Base-by-base conservation (phyloP, 805 yeast genomes). In the Sporopachydermia lactativora region DNA sequence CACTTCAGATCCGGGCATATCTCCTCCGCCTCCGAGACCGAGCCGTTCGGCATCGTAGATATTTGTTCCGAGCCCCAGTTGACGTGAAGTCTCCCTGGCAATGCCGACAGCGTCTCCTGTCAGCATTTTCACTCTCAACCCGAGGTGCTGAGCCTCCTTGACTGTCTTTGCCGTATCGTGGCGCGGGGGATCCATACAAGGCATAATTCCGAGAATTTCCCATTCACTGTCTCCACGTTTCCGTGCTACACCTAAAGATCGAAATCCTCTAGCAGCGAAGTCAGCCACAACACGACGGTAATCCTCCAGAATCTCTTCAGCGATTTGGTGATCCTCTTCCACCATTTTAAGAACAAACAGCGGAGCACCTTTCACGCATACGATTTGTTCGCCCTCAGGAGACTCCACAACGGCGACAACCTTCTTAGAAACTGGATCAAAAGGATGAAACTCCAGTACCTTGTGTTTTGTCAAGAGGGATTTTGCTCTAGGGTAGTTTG, bases 81-180 rank as follows among this genome's bases (percentile, higher is more conserved):
- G 96, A 70, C 95, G 82, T 70, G 95, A 84, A 63, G 96, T 86
- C 73, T 86, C 96, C 77, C 85, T 82, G 59, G 96, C 96, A 70
- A 86, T 86, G 76, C 95, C 96, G 60, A 86, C 95, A 65, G 96
- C 96, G 71, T 86, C 96, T 78, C 96, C 96, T 70, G 96, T 86
- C 65, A 86, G 78, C 96, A 86, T 86, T 81, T 86, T 86, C 56
- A 86, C 92, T 70, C 92, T 79, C 61, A 86, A 75, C 77, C 96
- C 96, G 60, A 86, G 76, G 53, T 69, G 59, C 71, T 81, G 78
- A 55, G 96, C 96, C 70, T 86, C 96, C 65, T 71, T 65, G 62
- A 86, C 92, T 62, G 96, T 86, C 60, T 77, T 77, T 58, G 94
- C 95, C 71, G 96, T 86, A 68, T 86, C 96, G 70, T 86, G 94